Evolutionary conservation across 2,329 filamentous ascomycete genomes (phyloP).

Genomic region (Colletotrichum chrysophilum): DNA sequence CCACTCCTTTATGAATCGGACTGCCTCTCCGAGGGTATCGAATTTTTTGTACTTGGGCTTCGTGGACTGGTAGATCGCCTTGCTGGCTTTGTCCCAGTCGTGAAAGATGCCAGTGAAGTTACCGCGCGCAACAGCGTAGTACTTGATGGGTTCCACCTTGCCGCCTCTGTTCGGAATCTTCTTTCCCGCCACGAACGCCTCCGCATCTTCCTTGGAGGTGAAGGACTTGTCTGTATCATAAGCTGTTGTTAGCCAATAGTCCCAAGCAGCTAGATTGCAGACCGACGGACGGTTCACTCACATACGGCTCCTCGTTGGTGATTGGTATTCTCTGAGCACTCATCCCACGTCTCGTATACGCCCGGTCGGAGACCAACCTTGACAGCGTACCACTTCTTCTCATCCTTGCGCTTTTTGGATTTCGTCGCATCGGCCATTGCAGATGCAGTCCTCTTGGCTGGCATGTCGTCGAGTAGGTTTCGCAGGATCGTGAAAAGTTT

Average conservation of each 20-base stretch:
- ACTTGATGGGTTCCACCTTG: constrained; percentile 47
- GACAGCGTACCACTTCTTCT: constrained; percentile 69
- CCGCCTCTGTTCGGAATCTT: constrained; percentile 44
- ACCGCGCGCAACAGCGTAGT: constrained; percentile 68
- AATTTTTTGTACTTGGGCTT: constrained; percentile 76
- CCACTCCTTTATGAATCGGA: constrained; percentile 70
- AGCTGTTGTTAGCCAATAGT: neutral
- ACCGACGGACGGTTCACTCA: constrained; percentile 46
- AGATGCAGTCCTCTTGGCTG: constrained; percentile 15
- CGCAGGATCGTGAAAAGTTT: neutral
- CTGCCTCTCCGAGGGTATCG: constrained; percentile 71
- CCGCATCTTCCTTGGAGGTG: constrained; percentile 73
- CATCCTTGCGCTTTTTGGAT: constrained; percentile 54
- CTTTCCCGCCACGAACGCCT: constrained; percentile 74
- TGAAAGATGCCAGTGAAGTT: constrained; percentile 63
- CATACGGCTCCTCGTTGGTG: constrained; percentile 70
- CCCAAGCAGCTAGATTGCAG: neutral
- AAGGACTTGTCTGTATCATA: constrained; percentile 77
- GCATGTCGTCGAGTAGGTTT: constrained; percentile 7
- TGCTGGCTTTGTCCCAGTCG: constrained; percentile 72
- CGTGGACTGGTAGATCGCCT: constrained; percentile 76
- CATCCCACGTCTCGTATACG: constrained; percentile 65
- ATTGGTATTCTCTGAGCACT: constrained; percentile 65
- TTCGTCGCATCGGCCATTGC: neutral
- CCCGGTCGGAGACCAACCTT: constrained; percentile 54